Evolutionary conservation across 129 eudicot genomes (phyloP).

Genomic region (Calendula officinalis): DNA sequence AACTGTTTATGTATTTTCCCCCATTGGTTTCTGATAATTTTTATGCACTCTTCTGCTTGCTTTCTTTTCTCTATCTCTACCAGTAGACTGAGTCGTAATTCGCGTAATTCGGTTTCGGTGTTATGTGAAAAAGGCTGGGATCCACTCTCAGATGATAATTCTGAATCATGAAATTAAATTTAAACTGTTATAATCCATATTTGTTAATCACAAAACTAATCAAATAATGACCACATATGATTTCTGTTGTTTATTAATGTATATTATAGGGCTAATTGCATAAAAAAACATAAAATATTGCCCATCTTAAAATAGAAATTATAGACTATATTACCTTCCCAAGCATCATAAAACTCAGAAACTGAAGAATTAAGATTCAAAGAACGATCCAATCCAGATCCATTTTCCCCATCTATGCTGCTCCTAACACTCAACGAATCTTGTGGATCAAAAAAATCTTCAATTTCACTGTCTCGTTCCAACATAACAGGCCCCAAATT

Average conservation of each 20-base stretch:
- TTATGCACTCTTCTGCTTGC: conserved; percentile 65
- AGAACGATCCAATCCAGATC: conserved; percentile 42
- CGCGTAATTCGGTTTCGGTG: conserved; percentile 67
- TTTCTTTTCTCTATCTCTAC: conserved; percentile 86
- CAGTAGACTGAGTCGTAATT: conserved; percentile 57
- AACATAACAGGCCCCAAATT: conserved; percentile 22
- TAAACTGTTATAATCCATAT: conserved; percentile 2
- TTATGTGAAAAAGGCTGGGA: conserved; percentile 43
- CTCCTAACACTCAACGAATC: conserved; percentile 63
- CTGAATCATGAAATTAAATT: conserved; percentile 40
- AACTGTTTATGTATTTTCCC: conserved; percentile 49
- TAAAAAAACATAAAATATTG: too few species aligned
- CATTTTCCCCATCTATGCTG: conserved; percentile 46
- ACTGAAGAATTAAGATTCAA: conserved; percentile 40
- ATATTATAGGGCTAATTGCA: background rate
- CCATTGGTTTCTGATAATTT: conserved; percentile 60
- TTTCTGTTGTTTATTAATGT: background rate
- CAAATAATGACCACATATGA: background rate
- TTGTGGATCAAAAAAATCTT: conserved; percentile 69
- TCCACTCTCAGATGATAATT: conserved; percentile 74
- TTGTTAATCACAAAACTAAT: background rate
- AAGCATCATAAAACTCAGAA: conserved; percentile 91
- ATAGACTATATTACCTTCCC: conserved; percentile 67
- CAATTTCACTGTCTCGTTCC: conserved; percentile 40
- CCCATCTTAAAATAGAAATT: background rate